Evolutionary conservation across 495 filamentous ascomycete genomes (phyloP).

Genomic region (Lasiosphaeria hispida): DNA sequence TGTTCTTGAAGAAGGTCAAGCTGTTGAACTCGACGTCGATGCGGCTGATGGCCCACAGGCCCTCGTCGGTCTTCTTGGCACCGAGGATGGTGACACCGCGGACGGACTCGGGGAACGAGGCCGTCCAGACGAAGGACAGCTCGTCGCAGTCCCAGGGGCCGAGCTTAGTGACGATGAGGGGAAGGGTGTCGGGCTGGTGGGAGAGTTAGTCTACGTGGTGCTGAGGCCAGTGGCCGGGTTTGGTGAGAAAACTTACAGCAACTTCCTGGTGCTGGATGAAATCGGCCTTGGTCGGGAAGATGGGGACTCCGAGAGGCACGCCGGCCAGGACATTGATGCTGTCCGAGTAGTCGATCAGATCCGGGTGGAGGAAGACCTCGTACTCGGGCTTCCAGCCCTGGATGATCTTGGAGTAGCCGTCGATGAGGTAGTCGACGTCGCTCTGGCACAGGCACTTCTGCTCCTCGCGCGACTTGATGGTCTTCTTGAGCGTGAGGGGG

Average conservation of each 20-base stretch:
- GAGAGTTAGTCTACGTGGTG: background rate
- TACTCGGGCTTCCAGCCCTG: slow-evolving; percentile 27
- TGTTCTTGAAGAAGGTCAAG: slow-evolving; percentile 24
- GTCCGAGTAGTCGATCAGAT: slow-evolving; percentile 29
- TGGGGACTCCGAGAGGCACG: slow-evolving; percentile 23
- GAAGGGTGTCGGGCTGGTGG: slow-evolving; percentile 23
- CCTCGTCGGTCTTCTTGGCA: slow-evolving; percentile 8
- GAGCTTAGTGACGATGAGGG: slow-evolving; percentile 8
- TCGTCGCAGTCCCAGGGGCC: slow-evolving; percentile 25
- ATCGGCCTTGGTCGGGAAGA: slow-evolving; percentile 27
- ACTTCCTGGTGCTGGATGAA: slow-evolving; percentile 23
- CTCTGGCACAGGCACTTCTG: slow-evolving; percentile 20
- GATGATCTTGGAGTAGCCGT: slow-evolving; percentile 27
- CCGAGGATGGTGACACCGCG: slow-evolving; percentile 30
- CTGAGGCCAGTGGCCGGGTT: too few species aligned
- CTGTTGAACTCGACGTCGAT: slow-evolving; percentile 36
- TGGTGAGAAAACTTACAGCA: slow-evolving; percentile 5
- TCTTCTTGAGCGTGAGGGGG: background rate
- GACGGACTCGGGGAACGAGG: slow-evolving; percentile 23
- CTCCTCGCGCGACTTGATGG: background rate
- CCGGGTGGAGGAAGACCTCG: slow-evolving; percentile 20
- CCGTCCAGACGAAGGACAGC: slow-evolving; percentile 29
- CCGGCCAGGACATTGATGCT: slow-evolving; percentile 32
- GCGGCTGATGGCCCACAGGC: slow-evolving; percentile 27
- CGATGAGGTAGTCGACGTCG: slow-evolving; percentile 21